Evolutionary conservation across 306 rosid species (phyloP).

Genomic region (Rosa multiflora): DNA sequence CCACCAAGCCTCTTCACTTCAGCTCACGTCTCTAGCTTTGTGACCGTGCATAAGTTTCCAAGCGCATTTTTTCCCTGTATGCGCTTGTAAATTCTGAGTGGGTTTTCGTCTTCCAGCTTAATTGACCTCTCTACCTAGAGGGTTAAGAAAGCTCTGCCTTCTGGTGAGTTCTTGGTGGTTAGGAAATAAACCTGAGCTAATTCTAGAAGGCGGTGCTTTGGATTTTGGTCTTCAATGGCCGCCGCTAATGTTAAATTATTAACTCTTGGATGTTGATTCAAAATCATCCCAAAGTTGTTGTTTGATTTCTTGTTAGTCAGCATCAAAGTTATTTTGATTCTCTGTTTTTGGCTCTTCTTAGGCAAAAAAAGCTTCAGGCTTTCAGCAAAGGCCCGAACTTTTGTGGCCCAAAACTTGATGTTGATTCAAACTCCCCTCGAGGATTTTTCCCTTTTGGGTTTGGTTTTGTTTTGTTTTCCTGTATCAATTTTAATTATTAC

Average conservation of each 20-base stretch:
- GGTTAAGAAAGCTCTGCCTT: background rate
- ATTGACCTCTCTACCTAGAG: background rate
- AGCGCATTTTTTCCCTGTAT: background rate
- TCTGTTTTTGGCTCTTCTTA: background rate
- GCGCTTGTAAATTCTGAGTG: background rate
- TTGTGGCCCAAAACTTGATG: slow-evolving; percentile 18
- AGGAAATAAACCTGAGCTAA: background rate
- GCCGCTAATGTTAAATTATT: background rate
- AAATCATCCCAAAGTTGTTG: background rate
- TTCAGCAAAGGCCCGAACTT: background rate
- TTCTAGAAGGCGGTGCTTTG: background rate
- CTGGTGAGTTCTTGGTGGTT: slow-evolving; percentile 1
- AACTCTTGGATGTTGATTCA: background rate
- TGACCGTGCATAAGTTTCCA: background rate
- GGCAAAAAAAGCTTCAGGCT: background rate
- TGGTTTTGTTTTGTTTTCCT: background rate
- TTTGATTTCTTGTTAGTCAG: background rate
- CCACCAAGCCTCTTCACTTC: background rate
- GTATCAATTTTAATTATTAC: background rate
- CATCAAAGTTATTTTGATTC: background rate
- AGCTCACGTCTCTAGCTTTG: too few relatives aligned
- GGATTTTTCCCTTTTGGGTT: background rate
- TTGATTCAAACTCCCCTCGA: background rate
- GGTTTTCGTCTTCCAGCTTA: background rate
- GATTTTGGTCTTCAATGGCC: background rate